These are phyloP conservation scores for Chenopodium album DNA, from an alignment of 148 eudicot genomes.

Conservation along the genomic window DNA sequence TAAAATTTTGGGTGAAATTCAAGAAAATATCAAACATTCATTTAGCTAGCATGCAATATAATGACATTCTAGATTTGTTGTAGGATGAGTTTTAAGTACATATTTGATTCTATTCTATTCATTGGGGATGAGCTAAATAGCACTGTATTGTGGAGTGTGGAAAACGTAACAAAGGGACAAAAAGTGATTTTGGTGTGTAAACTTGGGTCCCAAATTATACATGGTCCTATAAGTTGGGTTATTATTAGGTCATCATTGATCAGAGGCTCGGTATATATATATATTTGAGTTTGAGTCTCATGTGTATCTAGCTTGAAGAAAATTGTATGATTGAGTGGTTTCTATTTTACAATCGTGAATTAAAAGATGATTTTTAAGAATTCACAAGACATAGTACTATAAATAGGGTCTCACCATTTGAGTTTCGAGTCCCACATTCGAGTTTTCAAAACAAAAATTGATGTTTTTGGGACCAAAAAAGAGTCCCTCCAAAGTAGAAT, in stretches of 20 bases:
- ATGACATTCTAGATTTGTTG: conserved; percentile 3
- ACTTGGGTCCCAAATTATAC: no score
- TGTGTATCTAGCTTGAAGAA: no score
- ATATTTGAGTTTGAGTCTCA: neutral
- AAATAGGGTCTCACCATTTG: no score
- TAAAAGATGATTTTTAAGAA: no score
- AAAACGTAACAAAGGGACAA: neutral
- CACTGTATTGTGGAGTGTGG: neutral
- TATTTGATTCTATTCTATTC: neutral
- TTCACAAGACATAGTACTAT: no score
- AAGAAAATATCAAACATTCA: neutral
- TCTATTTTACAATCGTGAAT: no score
- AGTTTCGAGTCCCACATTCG: no score
- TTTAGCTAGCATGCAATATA: neutral
- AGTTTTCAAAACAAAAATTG: no score
- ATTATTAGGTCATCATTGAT: neutral
- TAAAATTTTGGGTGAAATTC: neutral
- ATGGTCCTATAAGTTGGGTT: neutral
- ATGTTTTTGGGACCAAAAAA: no score
- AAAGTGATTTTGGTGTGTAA: neutral
- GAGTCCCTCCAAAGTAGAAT: no score
- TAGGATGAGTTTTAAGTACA: conserved; percentile 8
- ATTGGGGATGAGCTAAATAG: neutral
- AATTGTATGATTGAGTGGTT: no score
- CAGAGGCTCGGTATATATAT: neutral